A percentile compares a stretch with the other conserved stretches of the same genome.
These are phyloP conservation scores for Cajanus cajan DNA, from an alignment of 306 rosid genomes.

Conservation along the genomic window DNA sequence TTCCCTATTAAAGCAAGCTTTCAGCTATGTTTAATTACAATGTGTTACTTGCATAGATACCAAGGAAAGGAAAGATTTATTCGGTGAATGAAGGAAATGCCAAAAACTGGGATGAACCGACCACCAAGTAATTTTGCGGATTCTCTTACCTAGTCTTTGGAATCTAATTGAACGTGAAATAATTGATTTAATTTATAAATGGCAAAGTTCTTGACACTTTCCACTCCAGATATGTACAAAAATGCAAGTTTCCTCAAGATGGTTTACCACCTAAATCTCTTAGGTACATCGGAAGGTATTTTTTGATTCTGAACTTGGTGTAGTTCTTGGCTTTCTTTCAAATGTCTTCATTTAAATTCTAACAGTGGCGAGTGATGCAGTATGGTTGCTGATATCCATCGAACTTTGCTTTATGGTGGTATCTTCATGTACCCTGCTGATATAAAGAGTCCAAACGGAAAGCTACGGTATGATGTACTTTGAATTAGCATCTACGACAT, in stretches of 20 bases:
- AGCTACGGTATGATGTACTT: constrained; percentile 59
- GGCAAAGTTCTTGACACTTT: constrained; percentile 5
- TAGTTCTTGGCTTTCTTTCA: background rate
- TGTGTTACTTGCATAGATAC: constrained; percentile 53
- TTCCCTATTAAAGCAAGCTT: background rate
- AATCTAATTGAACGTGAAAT: background rate
- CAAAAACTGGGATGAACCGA: constrained; percentile 85
- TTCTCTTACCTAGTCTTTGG: background rate
- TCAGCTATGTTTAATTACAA: background rate
- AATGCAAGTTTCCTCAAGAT: constrained; percentile 84
- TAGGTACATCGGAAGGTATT: constrained; percentile 87
- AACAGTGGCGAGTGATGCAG: constrained; percentile 38
- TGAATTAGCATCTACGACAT: background rate
- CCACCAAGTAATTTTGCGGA: constrained; percentile 50
- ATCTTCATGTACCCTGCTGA: constrained; percentile 96
- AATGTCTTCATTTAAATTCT: background rate
- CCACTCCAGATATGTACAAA: constrained; percentile 66
- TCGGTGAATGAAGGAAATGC: constrained; percentile 96
- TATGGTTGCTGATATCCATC: constrained; percentile 96
- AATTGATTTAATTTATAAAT: background rate
- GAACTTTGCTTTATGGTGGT: constrained; percentile 97
- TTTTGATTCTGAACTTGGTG: constrained; percentile 13
- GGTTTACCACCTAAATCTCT: constrained; percentile 86
- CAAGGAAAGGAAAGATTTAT: constrained; percentile 80
- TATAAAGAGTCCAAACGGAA: constrained; percentile 76